Evolutionary conservation across 495 filamentous ascomycete species (phyloP).

Genomic region (Penicillium verhagenii): DNA sequence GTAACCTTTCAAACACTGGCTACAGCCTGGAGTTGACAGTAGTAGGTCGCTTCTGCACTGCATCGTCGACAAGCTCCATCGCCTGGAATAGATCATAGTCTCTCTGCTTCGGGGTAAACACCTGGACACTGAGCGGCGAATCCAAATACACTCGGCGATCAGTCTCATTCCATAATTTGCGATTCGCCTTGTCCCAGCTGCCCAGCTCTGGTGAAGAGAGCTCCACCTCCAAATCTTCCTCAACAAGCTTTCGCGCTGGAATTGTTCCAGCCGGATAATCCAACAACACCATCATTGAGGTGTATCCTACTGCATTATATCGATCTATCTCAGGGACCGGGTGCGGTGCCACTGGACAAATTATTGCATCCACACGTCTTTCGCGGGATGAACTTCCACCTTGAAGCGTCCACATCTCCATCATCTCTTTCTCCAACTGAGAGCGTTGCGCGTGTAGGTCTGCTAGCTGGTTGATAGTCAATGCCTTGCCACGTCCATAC

Average conservation of each 20-base stretch:
- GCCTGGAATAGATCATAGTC: constrained; percentile 56
- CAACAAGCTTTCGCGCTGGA: constrained; percentile 50
- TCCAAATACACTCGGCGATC: constrained; percentile 57
- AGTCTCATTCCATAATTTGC: constrained; percentile 54
- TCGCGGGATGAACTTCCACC: constrained; percentile 22
- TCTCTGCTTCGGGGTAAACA: constrained; percentile 57
- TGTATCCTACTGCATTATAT: constrained; percentile 63
- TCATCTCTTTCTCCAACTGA: constrained; percentile 52
- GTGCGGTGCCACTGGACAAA: constrained; percentile 57
- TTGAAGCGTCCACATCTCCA: constrained; percentile 54
- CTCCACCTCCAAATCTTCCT: constrained; percentile 51
- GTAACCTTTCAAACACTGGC: too few relatives aligned
- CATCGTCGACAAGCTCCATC: constrained; percentile 52
- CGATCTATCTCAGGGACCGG: constrained; percentile 62
- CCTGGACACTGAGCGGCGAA: constrained; percentile 57
- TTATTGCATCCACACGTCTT: constrained; percentile 51
- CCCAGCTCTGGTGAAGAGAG: constrained; percentile 41
- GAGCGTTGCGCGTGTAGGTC: constrained; percentile 50
- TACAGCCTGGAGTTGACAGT: too few relatives aligned
- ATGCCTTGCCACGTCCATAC: constrained; percentile 40
- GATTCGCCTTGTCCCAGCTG: constrained; percentile 62
- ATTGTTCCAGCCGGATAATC: constrained; percentile 61
- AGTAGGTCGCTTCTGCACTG: constrained; percentile 33
- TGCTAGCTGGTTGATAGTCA: constrained; percentile 43
- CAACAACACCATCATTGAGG: constrained; percentile 57